phyloP scores from a whole-genome alignment of 2,329 filamentous ascomycete genomes.

The Microdochium trichocladiopsis region DNA sequence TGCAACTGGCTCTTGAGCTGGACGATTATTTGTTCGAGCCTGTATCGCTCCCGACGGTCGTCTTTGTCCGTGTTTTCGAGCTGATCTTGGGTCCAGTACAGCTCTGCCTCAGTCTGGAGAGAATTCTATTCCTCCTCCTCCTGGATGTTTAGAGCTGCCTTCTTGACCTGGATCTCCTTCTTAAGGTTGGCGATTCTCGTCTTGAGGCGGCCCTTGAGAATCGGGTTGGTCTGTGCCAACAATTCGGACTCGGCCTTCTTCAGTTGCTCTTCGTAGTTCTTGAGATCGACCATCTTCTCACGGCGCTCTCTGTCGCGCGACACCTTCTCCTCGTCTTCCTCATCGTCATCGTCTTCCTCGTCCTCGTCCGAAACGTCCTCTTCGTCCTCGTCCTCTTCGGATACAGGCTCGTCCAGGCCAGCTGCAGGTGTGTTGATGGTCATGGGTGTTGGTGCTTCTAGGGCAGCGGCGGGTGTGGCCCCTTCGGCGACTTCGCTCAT shows the following conservation, averaged over 20 bases:
- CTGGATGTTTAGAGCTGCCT: slow-evolving; percentile 19
- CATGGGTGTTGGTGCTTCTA: slow-evolving; percentile 38
- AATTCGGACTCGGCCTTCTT: slow-evolving; percentile 35
- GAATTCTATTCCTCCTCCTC: slow-evolving; percentile 18
- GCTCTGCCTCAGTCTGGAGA: background rate
- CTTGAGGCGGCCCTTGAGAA: slow-evolving; percentile 43
- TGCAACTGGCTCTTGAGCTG: background rate
- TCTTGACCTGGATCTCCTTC: slow-evolving; percentile 29
- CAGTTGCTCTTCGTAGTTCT: slow-evolving; percentile 35
- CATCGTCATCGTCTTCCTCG: slow-evolving; percentile 42
- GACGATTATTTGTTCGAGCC: background rate
- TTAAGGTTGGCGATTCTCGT: slow-evolving; percentile 37
- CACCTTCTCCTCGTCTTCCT: slow-evolving; percentile 45
- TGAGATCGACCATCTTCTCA: slow-evolving; percentile 45
- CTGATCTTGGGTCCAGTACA: background rate
- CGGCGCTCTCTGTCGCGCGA: slow-evolving; percentile 46
- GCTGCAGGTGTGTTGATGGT: slow-evolving; percentile 36
- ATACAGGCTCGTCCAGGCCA: slow-evolving; percentile 34
- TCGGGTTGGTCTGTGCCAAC: slow-evolving; percentile 33
- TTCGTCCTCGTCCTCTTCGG: slow-evolving; percentile 36
- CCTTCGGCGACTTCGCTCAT: slow-evolving; percentile 16
- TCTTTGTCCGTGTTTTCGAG: background rate
- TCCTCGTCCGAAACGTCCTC: slow-evolving; percentile 30
- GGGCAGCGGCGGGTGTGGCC: slow-evolving; percentile 33
- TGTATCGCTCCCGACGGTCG: background rate